A percentile compares a stretch with the other conserved stretches of the same genome.
Conservation (phyloP, 768 basidiomycete genomes). For the Cubamyces sp. region DNA sequence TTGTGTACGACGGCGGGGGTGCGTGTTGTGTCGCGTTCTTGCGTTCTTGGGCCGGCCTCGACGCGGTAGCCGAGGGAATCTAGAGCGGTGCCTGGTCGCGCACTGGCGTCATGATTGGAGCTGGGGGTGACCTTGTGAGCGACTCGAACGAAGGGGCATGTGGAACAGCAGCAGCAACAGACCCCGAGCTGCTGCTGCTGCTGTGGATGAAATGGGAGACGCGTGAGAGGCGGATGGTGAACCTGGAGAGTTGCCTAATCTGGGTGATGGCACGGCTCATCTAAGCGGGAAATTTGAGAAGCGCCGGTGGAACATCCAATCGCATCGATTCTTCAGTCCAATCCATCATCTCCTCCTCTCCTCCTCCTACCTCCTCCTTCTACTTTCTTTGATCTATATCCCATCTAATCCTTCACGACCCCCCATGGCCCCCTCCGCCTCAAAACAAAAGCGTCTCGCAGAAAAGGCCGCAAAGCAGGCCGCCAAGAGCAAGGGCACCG, state of each 20-base stretch:
- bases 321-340: constrained; percentile 15
- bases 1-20: constrained; percentile 1
- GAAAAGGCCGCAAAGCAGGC: constrained; percentile 90
- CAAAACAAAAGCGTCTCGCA: constrained; percentile 92
- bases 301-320: constrained; percentile 1
- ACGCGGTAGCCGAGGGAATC: background rate
- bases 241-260: constrained; percentile 18
- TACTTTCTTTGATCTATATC: background rate
- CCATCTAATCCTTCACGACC: constrained; percentile 1
- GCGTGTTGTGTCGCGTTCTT: background rate
- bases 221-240: background rate
- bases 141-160: too few species aligned
- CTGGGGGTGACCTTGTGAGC: too few species aligned
- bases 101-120: background rate
- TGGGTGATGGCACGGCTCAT: constrained; percentile 20
- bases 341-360: constrained; percentile 3
- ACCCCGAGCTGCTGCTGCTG: background rate
- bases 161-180: too few species aligned
- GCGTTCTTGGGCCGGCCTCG: background rate
- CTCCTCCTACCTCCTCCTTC: constrained; percentile 9
- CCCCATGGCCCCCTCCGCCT: constrained; percentile 64
- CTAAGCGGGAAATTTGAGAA: constrained; percentile 31
- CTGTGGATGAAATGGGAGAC: background rate
- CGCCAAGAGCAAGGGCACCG: constrained; percentile 51
- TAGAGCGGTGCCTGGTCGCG: too few species aligned